phyloP scores from a whole-genome alignment of 768 basidiomycete species.

The Lactarius hatsudake region DNA sequence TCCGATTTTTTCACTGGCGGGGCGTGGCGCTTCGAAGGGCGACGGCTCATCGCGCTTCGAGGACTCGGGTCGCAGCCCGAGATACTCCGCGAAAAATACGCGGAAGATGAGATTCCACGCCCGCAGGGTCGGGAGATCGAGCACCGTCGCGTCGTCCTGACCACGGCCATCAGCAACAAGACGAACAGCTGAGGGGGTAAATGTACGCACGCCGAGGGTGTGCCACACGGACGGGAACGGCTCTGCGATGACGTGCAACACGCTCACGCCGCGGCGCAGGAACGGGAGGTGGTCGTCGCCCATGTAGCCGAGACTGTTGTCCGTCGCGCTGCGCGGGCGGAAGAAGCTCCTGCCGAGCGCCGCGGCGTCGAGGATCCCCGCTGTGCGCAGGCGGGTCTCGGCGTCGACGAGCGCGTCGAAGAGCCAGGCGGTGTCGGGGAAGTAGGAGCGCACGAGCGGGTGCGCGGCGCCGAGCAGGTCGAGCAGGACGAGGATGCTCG shows the following conservation, averaged over 20 bases:
- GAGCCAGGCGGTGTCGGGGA: constrained; percentile 88
- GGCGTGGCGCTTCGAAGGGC: neutral
- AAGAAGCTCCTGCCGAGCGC: constrained; percentile 61
- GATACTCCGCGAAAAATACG: constrained; percentile 88
- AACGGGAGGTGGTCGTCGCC: constrained; percentile 97
- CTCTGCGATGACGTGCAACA: constrained; percentile 85
- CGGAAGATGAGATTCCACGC: constrained; percentile 88
- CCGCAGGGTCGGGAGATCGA: constrained; percentile 82
- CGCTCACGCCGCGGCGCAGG: constrained; percentile 72
- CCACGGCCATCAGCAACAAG: neutral
- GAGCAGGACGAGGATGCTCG: constrained; percentile 87
- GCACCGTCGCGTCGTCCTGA: constrained; percentile 85
- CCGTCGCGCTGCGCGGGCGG: constrained; percentile 42
- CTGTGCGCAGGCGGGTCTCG: constrained; percentile 70
- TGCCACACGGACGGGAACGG: constrained; percentile 95
- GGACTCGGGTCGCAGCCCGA: constrained; percentile 58
- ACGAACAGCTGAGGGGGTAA: constrained; percentile 5
- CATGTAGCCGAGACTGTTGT: constrained; percentile 54
- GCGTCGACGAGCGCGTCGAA: constrained; percentile 72
- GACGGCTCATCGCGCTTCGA: constrained; percentile 13
- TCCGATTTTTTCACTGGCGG: constrained; percentile 23
- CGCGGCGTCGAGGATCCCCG: constrained; percentile 51
- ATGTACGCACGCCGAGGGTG: constrained; percentile 55
- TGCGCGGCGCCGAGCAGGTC: constrained; percentile 83
- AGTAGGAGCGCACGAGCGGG: constrained; percentile 79